These are phyloP conservation scores for Extremus antarcticus DNA, from an alignment of 495 filamentous ascomycete species.

Conservation along the genomic window DNA sequence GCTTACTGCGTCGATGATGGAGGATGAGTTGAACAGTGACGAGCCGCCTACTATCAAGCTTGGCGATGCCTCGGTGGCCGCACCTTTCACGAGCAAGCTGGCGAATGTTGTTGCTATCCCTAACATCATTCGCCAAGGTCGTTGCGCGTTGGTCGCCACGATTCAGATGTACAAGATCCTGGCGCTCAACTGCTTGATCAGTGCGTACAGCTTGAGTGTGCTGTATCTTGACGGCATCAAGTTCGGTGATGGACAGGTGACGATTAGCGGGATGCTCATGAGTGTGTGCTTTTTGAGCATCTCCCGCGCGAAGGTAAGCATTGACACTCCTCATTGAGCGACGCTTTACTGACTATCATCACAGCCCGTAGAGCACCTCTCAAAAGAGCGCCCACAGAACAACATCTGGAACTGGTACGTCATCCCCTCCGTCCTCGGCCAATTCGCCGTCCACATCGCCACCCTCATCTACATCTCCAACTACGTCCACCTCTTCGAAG, in stretches of 20 bases:
- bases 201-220: constrained; percentile 92
- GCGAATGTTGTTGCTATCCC: constrained; percentile 94
- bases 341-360: neutral
- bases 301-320: constrained; percentile 70
- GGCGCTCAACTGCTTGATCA: constrained; percentile 95
- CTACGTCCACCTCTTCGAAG: constrained; percentile 71
- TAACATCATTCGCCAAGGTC: constrained; percentile 95
- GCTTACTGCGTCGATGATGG: constrained; percentile 80
- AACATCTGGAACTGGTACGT: constrained; percentile 99
- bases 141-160: constrained; percentile 92
- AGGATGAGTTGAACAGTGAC: constrained; percentile 72
- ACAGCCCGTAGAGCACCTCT: constrained; percentile 81
- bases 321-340: neutral
- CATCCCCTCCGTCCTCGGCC: constrained; percentile 92
- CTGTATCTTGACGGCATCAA: constrained; percentile 98
- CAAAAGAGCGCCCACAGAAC: constrained; percentile 93
- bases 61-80: constrained; percentile 92
- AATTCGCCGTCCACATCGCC: constrained; percentile 91
- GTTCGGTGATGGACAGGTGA: constrained; percentile 96
- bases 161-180: constrained; percentile 99
- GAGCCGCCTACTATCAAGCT: constrained; percentile 95
- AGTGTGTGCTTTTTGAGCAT: constrained; percentile 98
- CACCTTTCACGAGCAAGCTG: constrained; percentile 95
- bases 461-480: constrained; percentile 91
- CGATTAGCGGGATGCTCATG: constrained; percentile 99